These are phyloP conservation scores for Pseudogymnoascus sp. DNA, from an alignment of 2,329 filamentous ascomycete species.

Conservation along the genomic window DNA sequence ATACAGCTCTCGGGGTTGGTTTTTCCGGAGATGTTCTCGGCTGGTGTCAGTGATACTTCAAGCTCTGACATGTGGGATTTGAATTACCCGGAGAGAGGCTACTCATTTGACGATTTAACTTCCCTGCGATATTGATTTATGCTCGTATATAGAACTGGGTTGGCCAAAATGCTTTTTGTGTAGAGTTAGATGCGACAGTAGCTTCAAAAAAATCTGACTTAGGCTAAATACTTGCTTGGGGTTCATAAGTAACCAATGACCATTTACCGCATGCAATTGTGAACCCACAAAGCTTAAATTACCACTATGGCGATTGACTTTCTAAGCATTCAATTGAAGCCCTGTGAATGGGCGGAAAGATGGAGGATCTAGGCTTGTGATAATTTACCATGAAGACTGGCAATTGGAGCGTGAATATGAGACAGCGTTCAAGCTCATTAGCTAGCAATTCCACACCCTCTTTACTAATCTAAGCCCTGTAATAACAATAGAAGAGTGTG, in stretches of 20 bases:
- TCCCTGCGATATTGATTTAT: not conserved
- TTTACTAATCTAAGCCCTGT: slow-evolving; percentile 1
- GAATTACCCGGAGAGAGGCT: not conserved
- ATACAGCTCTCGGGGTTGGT: not conserved
- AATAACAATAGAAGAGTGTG: not conserved
- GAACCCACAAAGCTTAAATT: not conserved
- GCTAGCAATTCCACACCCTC: not conserved
- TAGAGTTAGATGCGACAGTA: not conserved
- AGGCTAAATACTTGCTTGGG: not conserved
- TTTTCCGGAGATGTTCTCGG: not conserved
- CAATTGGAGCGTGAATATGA: not conserved
- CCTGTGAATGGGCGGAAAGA: not conserved
- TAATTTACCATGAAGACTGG: not conserved
- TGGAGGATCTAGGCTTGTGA: not conserved
- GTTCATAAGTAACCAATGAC: not conserved
- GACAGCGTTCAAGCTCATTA: not conserved
- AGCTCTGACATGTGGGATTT: slow-evolving; percentile 5
- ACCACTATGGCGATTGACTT: not conserved
- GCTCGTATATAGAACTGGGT: not conserved
- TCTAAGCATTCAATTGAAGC: not conserved
- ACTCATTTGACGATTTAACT: not conserved
- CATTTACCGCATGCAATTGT: not conserved
- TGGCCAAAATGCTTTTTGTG: not conserved
- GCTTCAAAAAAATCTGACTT: not conserved
- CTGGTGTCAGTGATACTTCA: slow-evolving; percentile 2